Evolutionary conservation across 1,284 basidiomycete genomes (phyloP).

Genomic region (Acaromyces ingoldii): DNA sequence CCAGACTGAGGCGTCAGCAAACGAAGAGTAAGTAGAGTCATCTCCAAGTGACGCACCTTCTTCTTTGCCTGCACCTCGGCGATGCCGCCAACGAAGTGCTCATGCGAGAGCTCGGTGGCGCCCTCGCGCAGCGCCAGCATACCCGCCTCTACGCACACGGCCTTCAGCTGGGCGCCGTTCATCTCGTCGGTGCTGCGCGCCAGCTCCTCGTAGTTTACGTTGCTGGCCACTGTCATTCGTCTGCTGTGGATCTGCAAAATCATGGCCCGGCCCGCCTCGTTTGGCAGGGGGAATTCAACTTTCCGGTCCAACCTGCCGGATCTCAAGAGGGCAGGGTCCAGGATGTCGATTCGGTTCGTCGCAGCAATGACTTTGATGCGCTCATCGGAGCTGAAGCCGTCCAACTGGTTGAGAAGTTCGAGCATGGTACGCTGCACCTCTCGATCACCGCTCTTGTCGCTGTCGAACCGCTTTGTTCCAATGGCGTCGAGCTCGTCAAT

Average conservation of each 20-base stretch:
- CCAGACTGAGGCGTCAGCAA: too few relatives aligned
- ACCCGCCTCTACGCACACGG: slow-evolving; percentile 80
- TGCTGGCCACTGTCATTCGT: slow-evolving; percentile 78
- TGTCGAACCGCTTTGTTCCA: slow-evolving; percentile 98
- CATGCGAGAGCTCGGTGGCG: slow-evolving; percentile 58
- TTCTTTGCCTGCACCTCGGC: slow-evolving; percentile 51
- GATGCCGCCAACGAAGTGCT: slow-evolving; percentile 51
- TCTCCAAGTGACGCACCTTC: too few relatives aligned
- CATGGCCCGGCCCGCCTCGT: slow-evolving; percentile 66
- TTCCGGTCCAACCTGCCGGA: slow-evolving; percentile 72
- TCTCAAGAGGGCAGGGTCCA: slow-evolving; percentile 72
- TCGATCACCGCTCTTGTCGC: slow-evolving; percentile 92
- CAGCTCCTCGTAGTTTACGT: slow-evolving; percentile 72
- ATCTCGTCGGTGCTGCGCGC: slow-evolving; percentile 72
- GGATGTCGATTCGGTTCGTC: slow-evolving; percentile 96
- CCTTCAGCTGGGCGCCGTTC: slow-evolving; percentile 62
- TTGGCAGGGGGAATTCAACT: slow-evolving; percentile 74
- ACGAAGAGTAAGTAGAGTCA: too few relatives aligned
- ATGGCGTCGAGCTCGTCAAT: slow-evolving; percentile 99
- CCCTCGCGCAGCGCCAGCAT: slow-evolving; percentile 97
- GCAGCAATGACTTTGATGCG: slow-evolving; percentile 99
- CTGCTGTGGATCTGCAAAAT: slow-evolving; percentile 78
- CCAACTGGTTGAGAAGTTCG: slow-evolving; percentile 85
- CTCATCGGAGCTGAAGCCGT: slow-evolving; percentile 81
- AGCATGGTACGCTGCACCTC: slow-evolving; percentile 99